phyloP scores from a whole-genome alignment of 495 filamentous ascomycete species.

The Pyrenula massariospora region DNA sequence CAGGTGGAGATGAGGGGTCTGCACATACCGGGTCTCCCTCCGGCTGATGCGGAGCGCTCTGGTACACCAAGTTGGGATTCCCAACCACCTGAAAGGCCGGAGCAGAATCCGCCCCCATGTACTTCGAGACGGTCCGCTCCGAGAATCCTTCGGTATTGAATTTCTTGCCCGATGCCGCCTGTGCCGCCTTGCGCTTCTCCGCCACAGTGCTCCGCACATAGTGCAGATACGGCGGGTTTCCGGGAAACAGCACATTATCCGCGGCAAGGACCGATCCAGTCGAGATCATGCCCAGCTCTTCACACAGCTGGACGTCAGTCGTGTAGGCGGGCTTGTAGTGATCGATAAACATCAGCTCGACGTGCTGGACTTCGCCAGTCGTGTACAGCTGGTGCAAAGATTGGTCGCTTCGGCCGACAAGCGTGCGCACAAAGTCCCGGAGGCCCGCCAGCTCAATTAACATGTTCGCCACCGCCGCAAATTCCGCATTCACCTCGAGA shows the following conservation, averaged over 20 bases:
- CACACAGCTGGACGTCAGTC: conserved; percentile 55
- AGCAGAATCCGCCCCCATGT: conserved; percentile 22
- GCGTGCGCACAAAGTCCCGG: conserved; percentile 47
- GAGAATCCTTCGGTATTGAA: conserved; percentile 20
- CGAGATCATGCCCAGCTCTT: conserved; percentile 45
- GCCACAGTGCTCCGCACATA: conserved; percentile 46
- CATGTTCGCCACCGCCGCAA: conserved; percentile 47
- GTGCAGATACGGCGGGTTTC: conserved; percentile 54
- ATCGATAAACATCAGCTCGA: conserved; percentile 58
- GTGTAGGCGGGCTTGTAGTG: conserved; percentile 56
- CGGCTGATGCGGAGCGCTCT: conserved; percentile 51
- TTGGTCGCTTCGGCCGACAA: conserved; percentile 47
- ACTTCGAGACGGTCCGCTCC: conserved; percentile 17
- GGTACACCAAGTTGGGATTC: conserved; percentile 61
- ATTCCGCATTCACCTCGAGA: conserved; percentile 53
- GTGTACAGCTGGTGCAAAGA: conserved; percentile 39
- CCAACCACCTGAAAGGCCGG: conserved; percentile 39
- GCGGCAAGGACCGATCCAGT: conserved; percentile 48
- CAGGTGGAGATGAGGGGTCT: no score
- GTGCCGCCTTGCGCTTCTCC: conserved; percentile 26
- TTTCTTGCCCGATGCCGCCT: conserved; percentile 16
- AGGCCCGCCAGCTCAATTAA: conserved; percentile 57
- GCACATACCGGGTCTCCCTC: conserved; percentile 45
- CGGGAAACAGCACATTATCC: conserved; percentile 59
- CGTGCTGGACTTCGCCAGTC: conserved; percentile 29